Conservation (phyloP, 768 basidiomycete species). For the Lactifluus hygrophoroides region DNA sequence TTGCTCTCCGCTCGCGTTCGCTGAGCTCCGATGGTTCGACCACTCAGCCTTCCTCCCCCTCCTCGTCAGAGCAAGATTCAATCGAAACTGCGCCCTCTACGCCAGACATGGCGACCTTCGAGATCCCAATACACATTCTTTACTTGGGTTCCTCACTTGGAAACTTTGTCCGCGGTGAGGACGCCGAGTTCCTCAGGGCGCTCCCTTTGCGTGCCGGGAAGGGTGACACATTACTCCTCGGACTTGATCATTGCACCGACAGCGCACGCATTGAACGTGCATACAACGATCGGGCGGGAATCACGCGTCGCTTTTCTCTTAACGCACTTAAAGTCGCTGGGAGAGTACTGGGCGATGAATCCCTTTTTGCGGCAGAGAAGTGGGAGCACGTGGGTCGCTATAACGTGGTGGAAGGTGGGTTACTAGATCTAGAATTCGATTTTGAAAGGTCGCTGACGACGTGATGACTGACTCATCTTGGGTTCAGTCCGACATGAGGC, state of each 20-base stretch:
- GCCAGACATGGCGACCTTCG: constrained; percentile 31
- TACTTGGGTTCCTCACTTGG: constrained; percentile 91
- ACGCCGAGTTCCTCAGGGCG: constrained; percentile 62
- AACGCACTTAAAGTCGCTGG: constrained; percentile 73
- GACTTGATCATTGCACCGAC: constrained; percentile 81
- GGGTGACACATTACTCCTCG: constrained; percentile 80
- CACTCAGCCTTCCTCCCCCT: constrained; percentile 13
- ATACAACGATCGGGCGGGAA: constrained; percentile 74
- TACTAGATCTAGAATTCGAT: neutral
- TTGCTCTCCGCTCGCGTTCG: constrained; percentile 23
- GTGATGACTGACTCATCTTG: neutral
- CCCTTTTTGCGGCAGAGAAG: constrained; percentile 51
- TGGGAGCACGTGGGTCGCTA: constrained; percentile 66
- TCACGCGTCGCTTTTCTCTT: constrained; percentile 73
- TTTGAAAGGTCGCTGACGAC: neutral
- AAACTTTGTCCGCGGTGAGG: constrained; percentile 71
- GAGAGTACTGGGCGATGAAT: constrained; percentile 55
- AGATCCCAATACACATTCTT: constrained; percentile 65
- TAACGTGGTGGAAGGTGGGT: constrained; percentile 47
- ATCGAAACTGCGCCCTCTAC: constrained; percentile 36
- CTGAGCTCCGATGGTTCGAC: constrained; percentile 31
- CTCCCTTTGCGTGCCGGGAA: constrained; percentile 67
- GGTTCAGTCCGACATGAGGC: constrained; percentile 71
- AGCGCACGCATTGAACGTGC: constrained; percentile 67
- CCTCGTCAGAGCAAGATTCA: constrained; percentile 18